A percentile compares a stretch with the other conserved stretches of the same genome.
These are phyloP conservation scores for Leccinum broughii DNA, from an alignment of 768 basidiomycete species.

Conservation along the genomic window DNA sequence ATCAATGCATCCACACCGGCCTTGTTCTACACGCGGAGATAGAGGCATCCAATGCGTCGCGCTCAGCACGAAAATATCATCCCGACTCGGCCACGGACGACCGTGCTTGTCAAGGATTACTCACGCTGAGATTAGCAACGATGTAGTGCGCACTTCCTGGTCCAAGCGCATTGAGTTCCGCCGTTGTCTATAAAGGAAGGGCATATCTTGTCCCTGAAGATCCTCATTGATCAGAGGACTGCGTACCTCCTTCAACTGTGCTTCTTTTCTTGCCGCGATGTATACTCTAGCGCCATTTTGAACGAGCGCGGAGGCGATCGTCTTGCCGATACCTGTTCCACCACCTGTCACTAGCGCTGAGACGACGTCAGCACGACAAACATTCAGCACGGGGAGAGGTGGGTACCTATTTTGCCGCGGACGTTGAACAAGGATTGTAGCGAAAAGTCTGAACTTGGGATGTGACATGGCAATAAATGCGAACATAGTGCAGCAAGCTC, in stretches of 20 bases:
- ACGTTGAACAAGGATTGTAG: slow-evolving; percentile 61
- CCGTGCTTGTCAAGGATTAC: slow-evolving; percentile 27
- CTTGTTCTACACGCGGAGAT: slow-evolving; percentile 51
- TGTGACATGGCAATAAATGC: neutral
- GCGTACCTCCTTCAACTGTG: slow-evolving; percentile 70
- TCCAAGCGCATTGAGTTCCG: slow-evolving; percentile 59
- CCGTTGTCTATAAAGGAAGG: slow-evolving; percentile 41
- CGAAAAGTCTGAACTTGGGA: slow-evolving; percentile 44
- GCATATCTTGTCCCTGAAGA: slow-evolving; percentile 9
- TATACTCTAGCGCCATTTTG: slow-evolving; percentile 89
- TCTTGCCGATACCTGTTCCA: slow-evolving; percentile 78
- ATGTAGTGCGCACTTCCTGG: slow-evolving; percentile 71
- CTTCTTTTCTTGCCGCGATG: slow-evolving; percentile 84
- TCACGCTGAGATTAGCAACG: slow-evolving; percentile 69
- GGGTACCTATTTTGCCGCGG: slow-evolving; percentile 65
- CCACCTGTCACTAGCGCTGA: slow-evolving; percentile 81
- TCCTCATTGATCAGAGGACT: slow-evolving; percentile 31
- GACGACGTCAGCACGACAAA: neutral
- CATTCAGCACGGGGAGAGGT: neutral
- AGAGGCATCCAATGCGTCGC: neutral
- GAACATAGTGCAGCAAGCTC: neutral
- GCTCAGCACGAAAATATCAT: neutral
- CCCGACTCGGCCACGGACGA: neutral
- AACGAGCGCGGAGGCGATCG: slow-evolving; percentile 81
- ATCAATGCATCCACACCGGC: slow-evolving; percentile 78